Base-by-base conservation (phyloP, 805 yeast genomes). In the Starmera caribaea region DNA sequence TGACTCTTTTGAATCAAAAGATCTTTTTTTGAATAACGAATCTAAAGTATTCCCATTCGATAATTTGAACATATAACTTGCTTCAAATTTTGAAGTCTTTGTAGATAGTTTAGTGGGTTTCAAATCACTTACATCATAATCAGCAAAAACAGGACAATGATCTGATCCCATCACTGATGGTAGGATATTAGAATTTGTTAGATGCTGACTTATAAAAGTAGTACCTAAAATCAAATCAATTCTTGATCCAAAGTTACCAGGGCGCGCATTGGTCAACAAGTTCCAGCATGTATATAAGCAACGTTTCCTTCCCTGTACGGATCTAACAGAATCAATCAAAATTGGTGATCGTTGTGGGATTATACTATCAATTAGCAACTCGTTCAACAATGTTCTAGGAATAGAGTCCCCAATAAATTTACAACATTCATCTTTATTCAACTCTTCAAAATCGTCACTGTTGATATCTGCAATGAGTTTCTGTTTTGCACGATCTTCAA, bases 261-360 rank as follows among this genome's bases (percentile, higher is more conserved):
- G 88, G 27, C 98, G 62, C 16, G 83, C 72, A 48, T 82, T 82
- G 38, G 74, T 73, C 48, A 79, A 59, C 2, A 88, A 82, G 58
- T 88, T 89, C 98, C 98, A 90, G 36, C 89, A 92, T 0, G 97
- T 88, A 54, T 82, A 92, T 74, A 88, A 67, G 16, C 74, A 77
- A 51, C 72, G 54, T 36, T 77, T 64, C 16, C 81, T 59, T 1
- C 81, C 79, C 44, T 79, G 80, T 2, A 55, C 41, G 26, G 58
- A 53, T 34, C 97, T 65, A 0, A 79, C 71, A 0, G 80, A 63
- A 53, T 84, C 94, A 40, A 69, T 55, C 15, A 45, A 67, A 46
- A 50, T 64, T 35, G 41, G 51, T 42, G 38, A 54, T 51, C 17
- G 16, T n/a, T 42, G 59, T 24, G 50, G 52, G 37, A 49, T 52